Percentiles rank a stretch among this genome's conserved stretches.
Evolutionary conservation across 805 yeast genomes (phyloP).

Genomic region (Pichia cephalocereana): DNA sequence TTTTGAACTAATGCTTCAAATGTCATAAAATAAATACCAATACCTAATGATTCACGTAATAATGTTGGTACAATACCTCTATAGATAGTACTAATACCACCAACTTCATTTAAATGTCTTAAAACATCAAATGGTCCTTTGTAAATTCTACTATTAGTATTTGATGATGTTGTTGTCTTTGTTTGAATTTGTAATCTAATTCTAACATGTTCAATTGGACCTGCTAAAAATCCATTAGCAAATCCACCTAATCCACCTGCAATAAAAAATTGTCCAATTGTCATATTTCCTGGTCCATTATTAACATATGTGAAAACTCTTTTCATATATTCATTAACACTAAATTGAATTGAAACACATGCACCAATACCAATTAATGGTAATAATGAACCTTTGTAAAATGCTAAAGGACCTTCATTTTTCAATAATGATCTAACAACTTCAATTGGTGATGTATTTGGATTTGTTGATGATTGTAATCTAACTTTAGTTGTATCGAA

Average conservation of each 20-base stretch:
- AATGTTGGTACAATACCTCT: slow-evolving; percentile 80
- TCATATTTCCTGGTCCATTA: slow-evolving; percentile 34
- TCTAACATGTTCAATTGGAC: slow-evolving; percentile 94
- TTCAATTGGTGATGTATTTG: slow-evolving; percentile 55
- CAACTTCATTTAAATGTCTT: slow-evolving; percentile 41
- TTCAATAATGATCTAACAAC: slow-evolving; percentile 62
- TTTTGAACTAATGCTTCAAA: slow-evolving; percentile 79
- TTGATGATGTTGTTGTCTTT: slow-evolving; percentile 27
- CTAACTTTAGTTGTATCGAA: slow-evolving; percentile 93
- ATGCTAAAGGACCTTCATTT: slow-evolving; percentile 79
- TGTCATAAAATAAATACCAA: slow-evolving; percentile 81
- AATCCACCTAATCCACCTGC: slow-evolving; percentile 92
- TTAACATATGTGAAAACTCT: slow-evolving; percentile 48
- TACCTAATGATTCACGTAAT: slow-evolving; percentile 76
- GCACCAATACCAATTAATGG: slow-evolving; percentile 97
- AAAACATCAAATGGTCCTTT: slow-evolving; percentile 76
- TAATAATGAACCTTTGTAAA: slow-evolving; percentile 89
- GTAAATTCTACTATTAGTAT: slow-evolving; percentile 10
- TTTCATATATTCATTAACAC: slow-evolving; percentile 92
- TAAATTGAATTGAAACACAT: slow-evolving; percentile 93
- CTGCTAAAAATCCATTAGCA: slow-evolving; percentile 79
- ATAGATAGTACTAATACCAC: slow-evolving; percentile 49
- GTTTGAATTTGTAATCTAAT: slow-evolving; percentile 89
- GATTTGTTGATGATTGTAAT: slow-evolving; percentile 75
- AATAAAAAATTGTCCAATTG: slow-evolving; percentile 58